These are phyloP conservation scores for Voacanga thouarsii DNA, from an alignment of 257 asterid genomes.

Conservation along the genomic window DNA sequence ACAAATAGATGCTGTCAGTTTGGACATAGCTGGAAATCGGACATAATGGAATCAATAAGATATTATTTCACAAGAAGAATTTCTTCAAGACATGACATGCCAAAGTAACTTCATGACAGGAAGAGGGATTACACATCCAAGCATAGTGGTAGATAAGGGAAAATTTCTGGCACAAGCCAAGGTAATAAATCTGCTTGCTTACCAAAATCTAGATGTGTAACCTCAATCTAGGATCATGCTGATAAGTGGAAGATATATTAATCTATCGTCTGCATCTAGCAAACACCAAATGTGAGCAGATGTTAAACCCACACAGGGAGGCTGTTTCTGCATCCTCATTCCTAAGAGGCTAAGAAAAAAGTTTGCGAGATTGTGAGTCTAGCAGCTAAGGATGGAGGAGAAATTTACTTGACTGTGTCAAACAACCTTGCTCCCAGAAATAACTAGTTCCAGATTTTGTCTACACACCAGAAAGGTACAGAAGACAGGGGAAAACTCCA, in stretches of 20 bases:
- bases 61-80: constrained; percentile 9
- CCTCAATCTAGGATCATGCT: not conserved
- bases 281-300: not conserved
- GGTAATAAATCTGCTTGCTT: not conserved
- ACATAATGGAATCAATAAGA: constrained; percentile 9
- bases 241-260: not conserved
- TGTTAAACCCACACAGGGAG: not conserved
- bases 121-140: not conserved
- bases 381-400: not conserved
- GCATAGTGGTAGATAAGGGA: not conserved
- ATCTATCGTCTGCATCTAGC: not conserved
- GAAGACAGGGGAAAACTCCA: not conserved
- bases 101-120: not conserved
- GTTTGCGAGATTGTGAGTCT: not conserved
- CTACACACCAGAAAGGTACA: not conserved
- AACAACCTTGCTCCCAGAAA: not conserved
- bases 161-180: not conserved
- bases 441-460: not conserved
- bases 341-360: not conserved
- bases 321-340: not conserved
- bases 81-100: not conserved
- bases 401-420: not conserved
- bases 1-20: constrained; percentile 69
- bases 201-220: not conserved
- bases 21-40: constrained; percentile 65